Conservation (phyloP, 371 early-diverging fungal genomes). For the Mortierella sp. region DNA sequence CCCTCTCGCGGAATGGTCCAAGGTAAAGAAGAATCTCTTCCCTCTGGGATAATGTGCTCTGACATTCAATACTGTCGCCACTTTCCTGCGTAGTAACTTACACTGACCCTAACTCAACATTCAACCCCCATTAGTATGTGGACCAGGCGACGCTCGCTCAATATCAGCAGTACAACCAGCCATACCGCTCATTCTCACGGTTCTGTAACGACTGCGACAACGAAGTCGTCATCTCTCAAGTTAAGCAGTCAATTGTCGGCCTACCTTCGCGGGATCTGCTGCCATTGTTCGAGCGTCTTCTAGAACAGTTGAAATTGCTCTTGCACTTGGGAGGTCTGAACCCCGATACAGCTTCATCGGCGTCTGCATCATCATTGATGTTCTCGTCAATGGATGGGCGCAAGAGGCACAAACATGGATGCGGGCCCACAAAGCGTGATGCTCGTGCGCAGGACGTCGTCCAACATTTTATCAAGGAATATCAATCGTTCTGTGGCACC, state of each 20-base stretch:
- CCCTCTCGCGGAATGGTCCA: constrained; percentile 74
- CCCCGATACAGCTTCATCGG: neutral
- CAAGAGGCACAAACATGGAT: constrained; percentile 7
- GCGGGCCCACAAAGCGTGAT: neutral
- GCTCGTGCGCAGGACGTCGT: constrained; percentile 19
- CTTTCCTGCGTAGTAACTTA: neutral
- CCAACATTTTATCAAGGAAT: constrained; percentile 34
- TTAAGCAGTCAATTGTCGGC: constrained; percentile 27
- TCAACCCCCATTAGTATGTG: constrained; percentile 54
- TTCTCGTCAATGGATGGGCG: neutral
- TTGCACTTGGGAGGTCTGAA: constrained; percentile 26
- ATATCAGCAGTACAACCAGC: constrained; percentile 74
- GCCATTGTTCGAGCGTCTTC: constrained; percentile 24
- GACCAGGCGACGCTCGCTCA: constrained; percentile 60
- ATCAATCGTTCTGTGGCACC: constrained; percentile 23
- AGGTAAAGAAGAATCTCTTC: constrained; percentile 37
- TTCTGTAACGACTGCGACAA: constrained; percentile 74
- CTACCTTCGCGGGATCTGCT: constrained; percentile 26
- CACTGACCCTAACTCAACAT: constrained; percentile 13
- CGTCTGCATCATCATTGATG: neutral
- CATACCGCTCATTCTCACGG: constrained; percentile 74
- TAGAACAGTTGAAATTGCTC: constrained; percentile 20
- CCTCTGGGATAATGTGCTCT: neutral
- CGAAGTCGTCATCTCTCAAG: constrained; percentile 63
- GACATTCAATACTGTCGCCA: neutral